Conservation (phyloP, 2,329 filamentous ascomycete species). For the Arthrobotrys iridis region DNA sequence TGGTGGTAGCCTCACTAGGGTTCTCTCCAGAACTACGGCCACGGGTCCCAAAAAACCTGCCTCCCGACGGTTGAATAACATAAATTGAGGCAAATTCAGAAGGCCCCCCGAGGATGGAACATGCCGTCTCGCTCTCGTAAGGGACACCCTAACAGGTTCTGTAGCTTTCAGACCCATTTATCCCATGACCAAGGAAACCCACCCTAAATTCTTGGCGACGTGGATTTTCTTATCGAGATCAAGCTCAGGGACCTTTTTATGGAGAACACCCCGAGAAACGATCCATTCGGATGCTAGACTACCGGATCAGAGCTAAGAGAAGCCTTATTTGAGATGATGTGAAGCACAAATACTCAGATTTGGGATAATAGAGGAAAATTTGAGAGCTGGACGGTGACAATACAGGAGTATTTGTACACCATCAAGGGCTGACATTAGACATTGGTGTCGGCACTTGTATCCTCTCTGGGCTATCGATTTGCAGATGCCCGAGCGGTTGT, state of each 20-base stretch:
- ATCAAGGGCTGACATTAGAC: slow-evolving; percentile 34
- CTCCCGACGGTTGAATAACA: slow-evolving; percentile 16
- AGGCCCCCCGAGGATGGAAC: slow-evolving; percentile 21
- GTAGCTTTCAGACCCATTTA: slow-evolving; percentile 25
- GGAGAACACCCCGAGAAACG: slow-evolving; percentile 20
- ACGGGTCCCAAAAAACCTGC: slow-evolving; percentile 15
- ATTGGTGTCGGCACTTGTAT: slow-evolving; percentile 40
- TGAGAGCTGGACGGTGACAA: slow-evolving; percentile 26
- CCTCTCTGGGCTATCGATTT: slow-evolving; percentile 48
- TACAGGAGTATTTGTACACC: slow-evolving; percentile 10
- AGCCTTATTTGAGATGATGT: slow-evolving; percentile 7
- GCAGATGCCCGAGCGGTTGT: slow-evolving; percentile 46
- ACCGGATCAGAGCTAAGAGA: background rate
- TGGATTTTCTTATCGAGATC: slow-evolving; percentile 45
- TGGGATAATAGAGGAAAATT: background rate
- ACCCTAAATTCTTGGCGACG: slow-evolving; percentile 48
- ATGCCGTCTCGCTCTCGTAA: slow-evolving; percentile 26
- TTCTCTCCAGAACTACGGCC: slow-evolving; percentile 5
- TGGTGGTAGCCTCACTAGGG: background rate
- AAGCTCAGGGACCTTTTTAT: background rate
- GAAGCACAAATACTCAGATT: slow-evolving; percentile 7
- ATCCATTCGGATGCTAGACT: slow-evolving; percentile 12
- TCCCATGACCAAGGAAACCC: slow-evolving; percentile 53
- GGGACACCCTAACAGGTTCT: slow-evolving; percentile 13
- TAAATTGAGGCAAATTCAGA: slow-evolving; percentile 35